Conservation (phyloP, 441 rosid species). For the Syzygium syzygioides region DNA sequence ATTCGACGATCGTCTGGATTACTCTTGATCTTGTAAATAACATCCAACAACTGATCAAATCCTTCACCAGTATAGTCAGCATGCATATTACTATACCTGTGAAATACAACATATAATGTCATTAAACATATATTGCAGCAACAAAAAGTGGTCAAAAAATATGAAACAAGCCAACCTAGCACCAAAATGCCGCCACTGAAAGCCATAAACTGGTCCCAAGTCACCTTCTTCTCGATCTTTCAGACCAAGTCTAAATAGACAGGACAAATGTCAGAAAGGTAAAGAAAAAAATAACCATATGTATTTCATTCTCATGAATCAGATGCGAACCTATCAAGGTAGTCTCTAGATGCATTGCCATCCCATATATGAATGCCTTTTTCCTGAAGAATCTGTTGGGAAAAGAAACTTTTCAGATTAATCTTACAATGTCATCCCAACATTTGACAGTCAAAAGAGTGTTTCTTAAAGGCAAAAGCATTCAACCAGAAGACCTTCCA, state of each 20-base stretch:
- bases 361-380: conserved; percentile 89
- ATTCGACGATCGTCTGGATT: conserved; percentile 80
- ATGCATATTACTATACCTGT: conserved; percentile 77
- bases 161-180: conserved; percentile 45
- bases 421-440: neutral
- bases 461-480: neutral
- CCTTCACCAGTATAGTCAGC: conserved; percentile 87
- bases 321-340: conserved; percentile 50
- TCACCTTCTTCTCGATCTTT: conserved; percentile 76
- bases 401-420: conserved; percentile 1
- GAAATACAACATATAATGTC: neutral
- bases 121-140: neutral
- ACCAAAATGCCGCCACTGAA: conserved; percentile 97
- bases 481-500: neutral
- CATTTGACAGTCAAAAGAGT: neutral
- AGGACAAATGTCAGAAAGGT: neutral
- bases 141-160: neutral
- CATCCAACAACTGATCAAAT: conserved; percentile 80
- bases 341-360: conserved; percentile 90
- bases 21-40: conserved; percentile 74
- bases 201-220: conserved; percentile 86
- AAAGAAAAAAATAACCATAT: neutral
- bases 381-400: conserved; percentile 70
- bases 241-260: conserved; percentile 47
- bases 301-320: neutral